These are phyloP conservation scores for Melaleuca alternifolia DNA, from an alignment of 345 rosid species.

Conservation along the genomic window DNA sequence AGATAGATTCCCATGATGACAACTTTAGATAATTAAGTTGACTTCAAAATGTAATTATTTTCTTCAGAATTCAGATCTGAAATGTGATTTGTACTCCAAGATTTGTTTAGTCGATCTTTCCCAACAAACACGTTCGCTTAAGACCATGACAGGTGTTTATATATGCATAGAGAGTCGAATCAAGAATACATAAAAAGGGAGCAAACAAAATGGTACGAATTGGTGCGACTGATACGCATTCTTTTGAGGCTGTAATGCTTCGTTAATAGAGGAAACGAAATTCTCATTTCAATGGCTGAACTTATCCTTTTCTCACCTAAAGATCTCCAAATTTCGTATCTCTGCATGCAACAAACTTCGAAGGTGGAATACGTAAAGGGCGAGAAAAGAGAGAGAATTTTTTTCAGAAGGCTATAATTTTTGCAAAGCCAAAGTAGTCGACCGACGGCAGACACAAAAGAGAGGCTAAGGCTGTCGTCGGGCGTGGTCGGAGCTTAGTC, in stretches of 20 bases:
- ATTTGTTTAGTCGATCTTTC: background rate
- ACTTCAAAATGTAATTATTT: background rate
- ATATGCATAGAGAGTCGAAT: background rate
- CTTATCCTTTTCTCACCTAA: background rate
- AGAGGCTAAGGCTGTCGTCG: background rate
- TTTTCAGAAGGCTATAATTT: background rate
- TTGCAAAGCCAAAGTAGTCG: background rate
- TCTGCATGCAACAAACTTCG: background rate
- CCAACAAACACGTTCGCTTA: background rate
- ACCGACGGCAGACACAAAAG: background rate
- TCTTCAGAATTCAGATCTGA: background rate
- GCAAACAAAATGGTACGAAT: background rate
- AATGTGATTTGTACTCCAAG: background rate
- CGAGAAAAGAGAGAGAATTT: background rate
- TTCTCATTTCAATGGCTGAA: accelerated
- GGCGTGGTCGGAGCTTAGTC: too few species aligned
- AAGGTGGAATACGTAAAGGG: background rate
- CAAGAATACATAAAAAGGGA: background rate
- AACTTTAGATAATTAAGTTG: background rate
- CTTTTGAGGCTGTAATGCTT: background rate
- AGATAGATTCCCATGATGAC: background rate
- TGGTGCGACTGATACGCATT: background rate
- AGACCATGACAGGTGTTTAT: background rate
- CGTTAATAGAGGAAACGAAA: background rate
- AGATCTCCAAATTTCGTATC: background rate